phyloP scores from a whole-genome alignment of 73 alveolate genomes.

The Paramecium tetraurelia region DNA sequence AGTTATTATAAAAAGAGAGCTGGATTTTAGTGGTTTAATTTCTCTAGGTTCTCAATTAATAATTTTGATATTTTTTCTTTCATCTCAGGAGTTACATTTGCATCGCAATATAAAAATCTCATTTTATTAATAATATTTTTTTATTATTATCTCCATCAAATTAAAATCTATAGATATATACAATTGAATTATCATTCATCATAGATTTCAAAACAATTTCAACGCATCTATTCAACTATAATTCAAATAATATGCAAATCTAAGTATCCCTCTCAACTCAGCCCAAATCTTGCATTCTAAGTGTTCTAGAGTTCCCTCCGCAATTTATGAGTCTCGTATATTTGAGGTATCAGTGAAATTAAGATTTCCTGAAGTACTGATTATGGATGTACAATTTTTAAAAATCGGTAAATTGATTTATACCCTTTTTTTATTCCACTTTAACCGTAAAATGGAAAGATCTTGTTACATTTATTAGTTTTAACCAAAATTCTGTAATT shows the following conservation, averaged over 20 bases:
- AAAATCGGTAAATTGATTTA: too few relatives aligned
- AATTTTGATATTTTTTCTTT: neutral
- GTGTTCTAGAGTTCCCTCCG: too few relatives aligned
- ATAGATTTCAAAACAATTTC: neutral
- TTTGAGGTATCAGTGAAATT: too few relatives aligned
- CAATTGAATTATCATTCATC: neutral
- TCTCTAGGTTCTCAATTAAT: neutral
- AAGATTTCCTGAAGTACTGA: too few relatives aligned
- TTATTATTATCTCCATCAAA: neutral
- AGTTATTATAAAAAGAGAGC: constrained; percentile 18
- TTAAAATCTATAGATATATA: neutral
- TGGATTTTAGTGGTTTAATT: neutral
- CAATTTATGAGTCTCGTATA: too few relatives aligned
- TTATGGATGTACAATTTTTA: too few relatives aligned
- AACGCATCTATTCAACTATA: neutral
- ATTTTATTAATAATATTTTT: neutral
- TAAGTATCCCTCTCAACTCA: neutral
- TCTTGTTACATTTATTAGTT: too few relatives aligned
- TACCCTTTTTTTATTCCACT: too few relatives aligned
- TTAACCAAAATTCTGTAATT: too few relatives aligned
- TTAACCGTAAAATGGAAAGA: too few relatives aligned
- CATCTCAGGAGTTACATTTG: constrained; percentile 55
- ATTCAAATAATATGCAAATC: neutral
- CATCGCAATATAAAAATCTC: constrained; percentile 27
- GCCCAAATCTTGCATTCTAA: too few relatives aligned